These are phyloP conservation scores for Chloroidium sp. DNA, from an alignment of 163 green algal genomes.

Conservation along the genomic window DNA sequence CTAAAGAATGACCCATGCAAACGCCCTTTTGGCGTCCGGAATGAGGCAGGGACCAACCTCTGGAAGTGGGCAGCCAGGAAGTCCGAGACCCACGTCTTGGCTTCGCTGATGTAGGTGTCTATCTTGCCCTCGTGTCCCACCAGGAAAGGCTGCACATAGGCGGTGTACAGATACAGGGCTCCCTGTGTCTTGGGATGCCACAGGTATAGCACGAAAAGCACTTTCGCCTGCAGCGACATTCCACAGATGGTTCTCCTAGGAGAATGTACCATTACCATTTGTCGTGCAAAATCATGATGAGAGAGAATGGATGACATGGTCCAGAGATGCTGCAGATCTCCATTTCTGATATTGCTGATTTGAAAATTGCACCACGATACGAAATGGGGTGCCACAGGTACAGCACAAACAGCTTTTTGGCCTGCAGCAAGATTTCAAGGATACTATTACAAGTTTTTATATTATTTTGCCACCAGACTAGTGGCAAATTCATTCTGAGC, in stretches of 20 bases:
- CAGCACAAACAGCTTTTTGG: slow-evolving; percentile 64
- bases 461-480: slow-evolving; percentile 11
- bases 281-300: slow-evolving; percentile 71
- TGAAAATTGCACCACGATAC: not conserved
- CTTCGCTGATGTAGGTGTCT: not conserved
- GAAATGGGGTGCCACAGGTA: slow-evolving; percentile 66
- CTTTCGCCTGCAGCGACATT: slow-evolving; percentile 33
- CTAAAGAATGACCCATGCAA: too few species aligned
- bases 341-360: not conserved
- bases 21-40: too few species aligned
- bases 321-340: not conserved
- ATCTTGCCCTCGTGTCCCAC: slow-evolving; percentile 2
- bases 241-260: too few species aligned
- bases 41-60: not conserved
- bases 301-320: slow-evolving; percentile 2
- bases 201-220: slow-evolving; percentile 65
- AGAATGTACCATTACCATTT: slow-evolving; percentile 2
- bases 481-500: slow-evolving; percentile 69
- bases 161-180: slow-evolving; percentile 35
- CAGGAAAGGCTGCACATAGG: slow-evolving; percentile 13
- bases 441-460: too few species aligned
- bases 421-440: not conserved
- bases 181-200: slow-evolving; percentile 57
- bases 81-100: not conserved
- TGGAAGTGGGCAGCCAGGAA: not conserved